Base-by-base conservation (phyloP, 2,329 filamentous ascomycete species). In the Claviceps arundinis region DNA sequence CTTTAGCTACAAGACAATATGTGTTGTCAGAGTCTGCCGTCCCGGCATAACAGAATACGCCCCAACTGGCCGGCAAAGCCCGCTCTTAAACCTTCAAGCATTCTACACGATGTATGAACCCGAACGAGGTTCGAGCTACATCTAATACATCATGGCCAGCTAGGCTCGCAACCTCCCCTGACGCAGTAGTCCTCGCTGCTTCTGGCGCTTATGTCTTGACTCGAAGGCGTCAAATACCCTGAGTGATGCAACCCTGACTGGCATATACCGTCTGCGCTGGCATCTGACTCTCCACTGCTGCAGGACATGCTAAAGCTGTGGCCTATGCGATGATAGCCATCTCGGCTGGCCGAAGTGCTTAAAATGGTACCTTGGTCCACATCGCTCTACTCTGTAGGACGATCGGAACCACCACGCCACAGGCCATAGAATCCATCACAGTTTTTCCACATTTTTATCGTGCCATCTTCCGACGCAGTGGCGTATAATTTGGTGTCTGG, bases 401-500 rank as follows among this genome's bases (percentile, higher is more conserved):
- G 64, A 51, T 68, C 63, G 30, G 63, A 64, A n/a, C 73, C 73
- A 48, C 76, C 76, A 41, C 75, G 73, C 81, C 81, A 84, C 40
- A 84, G 72, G 2, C 81, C 81, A 53, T 82, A 84, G 54, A 74
- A 77, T 0, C 80, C 81, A 5, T 81, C 77, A 54, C 80, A 84
- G 57, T 84, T 84, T 70, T 84, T 84, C 81, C 81, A 84, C 73
- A 98, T 75, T 71, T 98, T 98, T 67, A 98, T 94, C 0, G 93
- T 98, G 42, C 93, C 93, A 62, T 98, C 93, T 65, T 98, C 93
- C 48, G 90, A 96, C 34, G 88, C 93, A 1, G 93, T 98, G 1
- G 90, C 93, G 64, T 97, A 98, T 7, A 98, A 73, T 65, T 95
- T 96, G 47, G 90, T 90, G 63, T 98, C 93, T 0, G 93, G 93